These are phyloP conservation scores for Arxiozyma telluris DNA, from an alignment of 1,139 yeast species.

Conservation along the genomic window DNA sequence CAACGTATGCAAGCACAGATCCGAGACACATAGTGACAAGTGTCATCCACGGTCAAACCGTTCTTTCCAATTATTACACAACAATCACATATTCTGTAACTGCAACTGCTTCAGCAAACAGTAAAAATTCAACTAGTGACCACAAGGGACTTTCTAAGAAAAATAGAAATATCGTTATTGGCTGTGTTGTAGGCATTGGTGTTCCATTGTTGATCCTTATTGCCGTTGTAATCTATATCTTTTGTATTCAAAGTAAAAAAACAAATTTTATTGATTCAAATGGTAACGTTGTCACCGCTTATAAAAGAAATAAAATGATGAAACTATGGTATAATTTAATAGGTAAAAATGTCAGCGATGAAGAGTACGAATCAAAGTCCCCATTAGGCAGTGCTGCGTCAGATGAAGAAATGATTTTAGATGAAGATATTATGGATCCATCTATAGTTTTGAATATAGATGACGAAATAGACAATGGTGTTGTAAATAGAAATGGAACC, in stretches of 20 bases:
- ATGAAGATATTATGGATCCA: background rate
- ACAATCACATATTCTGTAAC: conserved; percentile 23
- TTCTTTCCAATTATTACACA: conserved; percentile 28
- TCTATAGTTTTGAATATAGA: background rate
- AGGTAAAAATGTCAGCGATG: conserved; percentile 21
- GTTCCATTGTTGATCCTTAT: conserved; percentile 28
- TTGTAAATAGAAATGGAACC: background rate
- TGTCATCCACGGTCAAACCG: conserved; percentile 27
- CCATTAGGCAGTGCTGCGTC: conserved; percentile 23
- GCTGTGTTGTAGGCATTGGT: conserved; percentile 39
- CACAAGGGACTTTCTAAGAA: conserved; percentile 35
- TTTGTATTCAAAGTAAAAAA: conserved; percentile 27
- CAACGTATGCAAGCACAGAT: conserved; percentile 8
- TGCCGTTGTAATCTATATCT: conserved; percentile 20
- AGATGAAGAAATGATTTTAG: conserved; percentile 7
- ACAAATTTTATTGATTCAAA: conserved; percentile 34
- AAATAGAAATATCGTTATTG: conserved; percentile 39
- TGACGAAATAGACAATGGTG: background rate
- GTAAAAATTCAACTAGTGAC: conserved; percentile 23
- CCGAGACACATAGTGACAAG: conserved; percentile 21
- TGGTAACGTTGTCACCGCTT: conserved; percentile 34
- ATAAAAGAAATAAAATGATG: conserved; percentile 24
- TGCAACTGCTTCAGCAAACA: conserved; percentile 12
- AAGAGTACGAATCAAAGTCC: conserved; percentile 24
- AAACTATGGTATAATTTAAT: conserved; percentile 24